Percentiles rank a stretch among this genome's conserved stretches.
Evolutionary conservation across 177 flowering plant genomes (phyloP).

Genomic region (Telopea speciosissima): DNA sequence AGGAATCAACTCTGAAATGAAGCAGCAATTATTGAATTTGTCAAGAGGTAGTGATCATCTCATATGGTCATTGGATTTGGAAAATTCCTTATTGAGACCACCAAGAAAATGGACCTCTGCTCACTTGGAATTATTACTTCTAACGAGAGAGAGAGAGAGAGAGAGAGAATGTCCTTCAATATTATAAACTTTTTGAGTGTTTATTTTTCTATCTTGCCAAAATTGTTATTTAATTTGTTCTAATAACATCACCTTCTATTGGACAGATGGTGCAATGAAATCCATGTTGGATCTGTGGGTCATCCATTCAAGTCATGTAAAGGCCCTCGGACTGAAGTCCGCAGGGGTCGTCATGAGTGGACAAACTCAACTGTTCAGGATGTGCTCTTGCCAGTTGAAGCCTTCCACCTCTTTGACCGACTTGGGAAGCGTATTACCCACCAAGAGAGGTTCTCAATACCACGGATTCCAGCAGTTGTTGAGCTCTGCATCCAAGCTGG

Average conservation of each 20-base stretch:
- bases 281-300: constrained; percentile 84
- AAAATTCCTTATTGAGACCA: not conserved
- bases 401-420: constrained; percentile 84
- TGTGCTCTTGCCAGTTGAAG: constrained; percentile 62
- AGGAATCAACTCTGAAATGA: not conserved
- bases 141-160: not conserved
- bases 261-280: constrained; percentile 79
- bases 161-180: not conserved
- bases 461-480: constrained; percentile 78
- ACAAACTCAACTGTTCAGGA: constrained; percentile 61
- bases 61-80: not conserved
- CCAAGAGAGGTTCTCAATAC: constrained; percentile 72
- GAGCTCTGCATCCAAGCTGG: constrained; percentile 99
- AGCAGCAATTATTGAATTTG: not conserved
- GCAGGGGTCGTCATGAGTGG: constrained; percentile 84
- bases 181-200: not conserved
- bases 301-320: constrained; percentile 91
- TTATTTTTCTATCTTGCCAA: not conserved
- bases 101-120: not conserved
- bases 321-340: constrained; percentile 48
- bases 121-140: too few relatives aligned
- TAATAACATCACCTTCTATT: not conserved
- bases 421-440: constrained; percentile 84
- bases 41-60: not conserved
- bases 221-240: not conserved